Conservation (phyloP, 371 early-diverging fungal species). For the Choanephora cucurbitarum region DNA sequence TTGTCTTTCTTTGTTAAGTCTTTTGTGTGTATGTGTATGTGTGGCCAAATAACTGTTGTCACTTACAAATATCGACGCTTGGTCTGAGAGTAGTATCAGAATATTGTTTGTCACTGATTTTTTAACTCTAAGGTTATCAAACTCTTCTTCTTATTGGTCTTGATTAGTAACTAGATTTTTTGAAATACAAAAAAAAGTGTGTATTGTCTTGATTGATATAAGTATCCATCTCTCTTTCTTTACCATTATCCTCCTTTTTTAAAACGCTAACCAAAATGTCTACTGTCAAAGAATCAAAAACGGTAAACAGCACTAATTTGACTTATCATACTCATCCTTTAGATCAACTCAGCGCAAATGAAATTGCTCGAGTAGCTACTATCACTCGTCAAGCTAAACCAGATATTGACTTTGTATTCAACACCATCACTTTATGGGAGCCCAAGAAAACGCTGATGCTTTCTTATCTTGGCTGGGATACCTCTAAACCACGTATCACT, state of each 20-base stretch:
- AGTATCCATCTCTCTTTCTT: conserved; percentile 7
- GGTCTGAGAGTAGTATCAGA: conserved; percentile 56
- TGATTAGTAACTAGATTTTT: conserved; percentile 29
- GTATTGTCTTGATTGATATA: too few relatives aligned
- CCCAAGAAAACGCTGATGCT: conserved; percentile 48
- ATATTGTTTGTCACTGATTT: conserved; percentile 23
- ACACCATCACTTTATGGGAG: conserved; percentile 55
- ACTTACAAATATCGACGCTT: too few relatives aligned
- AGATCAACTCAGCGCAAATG: conserved; percentile 48
- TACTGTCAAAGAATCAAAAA: conserved; percentile 43
- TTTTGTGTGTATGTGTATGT: neutral
- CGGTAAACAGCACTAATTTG: conserved; percentile 34
- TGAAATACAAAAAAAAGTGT: too few relatives aligned
- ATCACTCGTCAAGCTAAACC: conserved; percentile 41
- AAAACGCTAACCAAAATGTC: conserved; percentile 32
- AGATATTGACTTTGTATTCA: conserved; percentile 43
- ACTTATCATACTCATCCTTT: conserved; percentile 37
- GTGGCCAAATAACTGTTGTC: too few relatives aligned
- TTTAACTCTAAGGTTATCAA: conserved; percentile 1
- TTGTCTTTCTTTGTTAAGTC: neutral
- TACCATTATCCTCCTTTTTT: neutral
- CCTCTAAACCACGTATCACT: conserved; percentile 30
- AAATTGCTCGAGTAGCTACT: conserved; percentile 38
- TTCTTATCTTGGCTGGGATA: conserved; percentile 52
- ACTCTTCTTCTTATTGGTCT: conserved; percentile 18